phyloP scores from a whole-genome alignment of 2,329 filamentous ascomycete species.

The Alternaria triticina region DNA sequence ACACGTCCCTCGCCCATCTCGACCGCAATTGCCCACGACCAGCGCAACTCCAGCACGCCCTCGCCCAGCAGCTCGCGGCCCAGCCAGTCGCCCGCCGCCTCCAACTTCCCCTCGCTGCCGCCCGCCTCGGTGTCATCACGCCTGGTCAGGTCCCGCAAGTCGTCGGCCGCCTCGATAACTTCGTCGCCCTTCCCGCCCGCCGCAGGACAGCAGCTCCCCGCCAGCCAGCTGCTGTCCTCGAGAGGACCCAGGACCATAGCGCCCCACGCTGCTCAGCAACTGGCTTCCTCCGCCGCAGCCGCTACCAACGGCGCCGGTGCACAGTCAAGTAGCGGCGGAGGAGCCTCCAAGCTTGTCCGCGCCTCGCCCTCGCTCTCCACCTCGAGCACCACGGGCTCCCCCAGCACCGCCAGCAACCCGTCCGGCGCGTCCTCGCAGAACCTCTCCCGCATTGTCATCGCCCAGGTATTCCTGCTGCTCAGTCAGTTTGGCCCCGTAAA shows the following conservation, averaged over 20 bases:
- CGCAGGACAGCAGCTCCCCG: conserved; percentile 63
- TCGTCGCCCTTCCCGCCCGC: conserved; percentile 62
- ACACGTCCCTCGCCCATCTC: conserved; percentile 66
- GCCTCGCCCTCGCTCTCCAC: conserved; percentile 63
- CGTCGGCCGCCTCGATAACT: conserved; percentile 61
- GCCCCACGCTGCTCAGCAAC: conserved; percentile 59
- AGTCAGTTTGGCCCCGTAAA: conserved; percentile 76
- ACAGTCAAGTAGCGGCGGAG: conserved; percentile 60
- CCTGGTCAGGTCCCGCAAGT: conserved; percentile 60
- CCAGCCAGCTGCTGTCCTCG: conserved; percentile 62
- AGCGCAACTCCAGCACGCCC: conserved; percentile 49
- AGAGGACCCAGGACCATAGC: conserved; percentile 64
- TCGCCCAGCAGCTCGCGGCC: conserved; percentile 59
- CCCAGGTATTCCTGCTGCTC: conserved; percentile 92
- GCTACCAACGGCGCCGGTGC: conserved; percentile 58
- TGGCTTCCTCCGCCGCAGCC: conserved; percentile 62
- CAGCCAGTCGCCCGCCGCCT: conserved; percentile 58
- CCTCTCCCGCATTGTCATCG: conserved; percentile 90
- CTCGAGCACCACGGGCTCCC: conserved; percentile 59
- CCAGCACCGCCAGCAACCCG: conserved; percentile 58
- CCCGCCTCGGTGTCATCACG: conserved; percentile 52
- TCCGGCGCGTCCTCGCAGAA: conserved; percentile 49
- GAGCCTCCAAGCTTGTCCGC: conserved; percentile 62
- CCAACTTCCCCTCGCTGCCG: conserved; percentile 61
- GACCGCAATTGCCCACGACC: conserved; percentile 53